Evolutionary conservation across 805 yeast genomes (phyloP), one percentile per base, ranked within the genome.

Genomic region (Myxozyma sirexii): DNA sequence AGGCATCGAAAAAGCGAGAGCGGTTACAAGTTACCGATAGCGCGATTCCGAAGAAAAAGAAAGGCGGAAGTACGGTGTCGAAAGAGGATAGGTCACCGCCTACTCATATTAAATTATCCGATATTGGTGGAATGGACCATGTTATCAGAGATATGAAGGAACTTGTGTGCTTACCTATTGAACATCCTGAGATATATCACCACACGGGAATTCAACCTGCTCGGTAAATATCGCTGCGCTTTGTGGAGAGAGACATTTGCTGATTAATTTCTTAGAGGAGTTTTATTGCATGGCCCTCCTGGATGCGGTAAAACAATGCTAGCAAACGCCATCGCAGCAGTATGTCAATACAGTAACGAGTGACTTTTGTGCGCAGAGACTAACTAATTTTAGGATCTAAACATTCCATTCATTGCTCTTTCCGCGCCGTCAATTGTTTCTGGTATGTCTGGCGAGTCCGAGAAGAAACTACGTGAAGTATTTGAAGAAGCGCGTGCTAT

Each of bases 391-490:
- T 1, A 48, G 53, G 97, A 93, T 70, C 79, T 94, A 33, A 88
- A 90, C 67, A 97, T 94, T 0, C 97, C 98, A 0, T 94, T 94
- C 70, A 84, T 94, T 17, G 86, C 88, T 46, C 80, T 94, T 0
- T 88, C 96, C 27, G 98, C 99, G 0, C 99, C 99, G 0, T 87
- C 96, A 1, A 90, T 94, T 7, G 98, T 94, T 0, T 89, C 97
- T 62, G 99, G 99, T 4, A 94, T 94, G 98, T 90, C 97, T n/a
- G 99, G 99, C 44, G 99, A 94, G 73, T 85, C 93, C 64, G 99
- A 94, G 73, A 94, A 94, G 77, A 92, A 93, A 70, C 79, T 94
- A 23, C 80, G 99, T 63, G 98, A 94, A 60, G 94, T 94, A 67
- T 56, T 56, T 21, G 97, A 91, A 39, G 98, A 94, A 71, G 99